Base-by-base conservation (phyloP, 2,329 filamentous ascomycete genomes). In the Aspergillus transmontanensis region DNA sequence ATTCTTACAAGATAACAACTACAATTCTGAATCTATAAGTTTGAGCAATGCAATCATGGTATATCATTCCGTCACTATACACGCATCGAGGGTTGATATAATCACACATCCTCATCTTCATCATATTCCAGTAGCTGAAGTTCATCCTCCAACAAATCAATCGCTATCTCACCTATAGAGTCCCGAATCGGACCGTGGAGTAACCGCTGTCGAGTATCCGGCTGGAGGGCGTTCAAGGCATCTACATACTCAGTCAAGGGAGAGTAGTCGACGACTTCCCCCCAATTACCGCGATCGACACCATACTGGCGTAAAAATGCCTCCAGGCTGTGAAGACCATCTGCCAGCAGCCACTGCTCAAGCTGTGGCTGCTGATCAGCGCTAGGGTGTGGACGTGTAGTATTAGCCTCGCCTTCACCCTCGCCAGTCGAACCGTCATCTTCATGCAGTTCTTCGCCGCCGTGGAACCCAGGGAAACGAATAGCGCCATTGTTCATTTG, bases 231-330 rank as follows among this genome's bases (percentile, higher is more conserved):
- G 54, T 67, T 64, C 12, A 80, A 66, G 16, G 68, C 72, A 55
- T 75, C 72, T 12, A 80, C 67, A 64, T 79, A 81, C 36, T 77
- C 73, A 3, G 70, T 72, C 36, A 81, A 51, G 1, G 77, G 74
- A 21, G 70, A 71, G 55, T 72, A 72, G 56, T 79, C 76, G 16
- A 74, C 63, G 6, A 76, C 73, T 1, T 75, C 74, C 9, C 73
- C 73, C 79, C 79, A 81, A 51, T 81, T 80, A 3, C 78, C 79
- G 6, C 76, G 74, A 59, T 80, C 79, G 34, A 81, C 73, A 6
- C 79, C 79, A 53, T 80, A 72, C 50, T 78, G 72, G 26, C 69
- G 67, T 19, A 80, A 64, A 57, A 79, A 81, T 14, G 69, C 73
- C 23, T 73, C 71, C n/a, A 80, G 64, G 9, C 69, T 68, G 21